These are phyloP conservation scores for Saxophila tyrrhenica DNA, from an alignment of 495 filamentous ascomycete genomes.

Conservation along the genomic window DNA sequence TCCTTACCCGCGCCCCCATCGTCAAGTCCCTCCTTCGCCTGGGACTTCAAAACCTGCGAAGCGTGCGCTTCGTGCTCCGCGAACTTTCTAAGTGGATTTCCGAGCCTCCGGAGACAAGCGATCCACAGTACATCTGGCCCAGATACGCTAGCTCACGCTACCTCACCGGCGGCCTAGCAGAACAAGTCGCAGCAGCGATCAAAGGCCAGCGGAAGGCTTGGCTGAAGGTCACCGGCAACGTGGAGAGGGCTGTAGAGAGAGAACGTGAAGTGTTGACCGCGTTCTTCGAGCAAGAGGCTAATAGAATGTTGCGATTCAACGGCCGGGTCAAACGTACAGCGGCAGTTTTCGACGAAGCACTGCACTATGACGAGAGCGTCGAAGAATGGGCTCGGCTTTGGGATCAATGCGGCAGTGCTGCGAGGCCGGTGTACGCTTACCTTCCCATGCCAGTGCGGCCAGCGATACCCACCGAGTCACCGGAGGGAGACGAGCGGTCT, in stretches of 20 bases:
- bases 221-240: not conserved
- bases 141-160: not conserved
- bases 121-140: not conserved
- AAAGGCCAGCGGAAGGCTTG: constrained; percentile 5
- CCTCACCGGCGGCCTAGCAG: constrained; percentile 5
- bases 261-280: too few relatives aligned
- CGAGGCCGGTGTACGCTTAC: not conserved
- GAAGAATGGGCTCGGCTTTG: constrained; percentile 1
- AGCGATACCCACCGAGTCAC: not conserved
- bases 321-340: too few relatives aligned
- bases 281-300: too few relatives aligned
- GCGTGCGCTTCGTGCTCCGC: not conserved
- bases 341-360: not conserved
- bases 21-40: not conserved
- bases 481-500: not conserved
- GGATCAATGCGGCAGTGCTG: not conserved
- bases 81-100: not conserved
- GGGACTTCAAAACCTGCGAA: not conserved
- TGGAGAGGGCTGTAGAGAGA: not conserved
- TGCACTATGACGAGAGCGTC: not conserved
- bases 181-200: constrained; percentile 1
- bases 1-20: not conserved
- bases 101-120: too few relatives aligned
- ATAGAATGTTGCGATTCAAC: too few relatives aligned
- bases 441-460: not conserved